Base-by-base conservation (phyloP, 352 stramenopile species). In the Pseudoperonospora humuli region DNA sequence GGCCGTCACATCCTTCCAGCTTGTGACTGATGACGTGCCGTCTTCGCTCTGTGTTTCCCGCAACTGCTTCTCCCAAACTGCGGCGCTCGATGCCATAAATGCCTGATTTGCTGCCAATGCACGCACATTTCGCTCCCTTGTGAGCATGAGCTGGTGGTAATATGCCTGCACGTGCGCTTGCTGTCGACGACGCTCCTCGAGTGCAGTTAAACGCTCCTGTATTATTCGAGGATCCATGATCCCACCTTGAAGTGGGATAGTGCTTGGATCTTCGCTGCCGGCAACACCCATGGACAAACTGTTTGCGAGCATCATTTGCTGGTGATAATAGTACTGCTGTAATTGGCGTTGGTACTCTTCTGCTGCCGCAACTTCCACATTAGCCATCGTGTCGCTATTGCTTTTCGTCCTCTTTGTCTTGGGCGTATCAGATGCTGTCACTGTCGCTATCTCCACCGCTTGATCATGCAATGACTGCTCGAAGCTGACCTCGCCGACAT, bases 291-390 rank as follows among this genome's bases (percentile, higher is more conserved):
- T 56, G 2, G 54, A 45, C 33, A 68, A 19, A 24, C 31, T 71
- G 20, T 53, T 53, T 7, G 61, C 59, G 31, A 87, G 41, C 56
- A 84, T 51, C 27, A 77, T 54, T 44, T 85, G 73, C 28, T 82
- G 70, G 33, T 82, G 76, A 42, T 83, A 79, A 39, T 80, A 80
- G 33, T 81, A 82, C 43, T 79, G 71, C 29, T 79, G 71, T 11
- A 73, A 57, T 28, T 76, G 71, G 11, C 64, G 67, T 17, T 83
- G 72, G 18, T 82, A 68, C 15, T 58, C 55, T 27, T 80, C 71
- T 47, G 57, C 48, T 43, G 51, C 59, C 14, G 53, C 54, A 39
- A 51, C 25, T 13, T 46, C 45, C 2, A 44, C 24, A 14, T 41
- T 56, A 11, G 45, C 46, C 21, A 59, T 28, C 14, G 38, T 19